These are phyloP conservation scores for Closterium sp. DNA, from an alignment of 139 green algal genomes.

Conservation along the genomic window DNA sequence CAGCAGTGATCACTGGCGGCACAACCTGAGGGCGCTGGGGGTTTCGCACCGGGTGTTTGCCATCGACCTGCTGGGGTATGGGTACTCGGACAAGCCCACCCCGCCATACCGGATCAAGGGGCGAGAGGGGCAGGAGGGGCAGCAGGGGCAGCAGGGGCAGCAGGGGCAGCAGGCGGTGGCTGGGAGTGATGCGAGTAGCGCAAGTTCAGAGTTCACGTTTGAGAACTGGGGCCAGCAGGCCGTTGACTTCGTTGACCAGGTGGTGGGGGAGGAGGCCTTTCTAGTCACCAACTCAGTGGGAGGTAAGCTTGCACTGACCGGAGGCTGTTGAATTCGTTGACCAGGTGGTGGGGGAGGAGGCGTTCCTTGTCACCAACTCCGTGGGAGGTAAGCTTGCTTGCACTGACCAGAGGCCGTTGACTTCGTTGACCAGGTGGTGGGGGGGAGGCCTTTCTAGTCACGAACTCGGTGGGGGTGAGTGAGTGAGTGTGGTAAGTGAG, in stretches of 20 bases:
- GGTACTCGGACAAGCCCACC: slow-evolving; percentile 75
- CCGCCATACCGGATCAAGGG: slow-evolving; percentile 49
- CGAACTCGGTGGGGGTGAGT: neutral
- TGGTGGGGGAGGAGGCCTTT: slow-evolving; percentile 63
- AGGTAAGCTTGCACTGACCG: neutral
- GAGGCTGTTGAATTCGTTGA: slow-evolving; percentile 76
- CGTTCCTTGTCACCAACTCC: slow-evolving; percentile 81
- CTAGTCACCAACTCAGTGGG: slow-evolving; percentile 89
- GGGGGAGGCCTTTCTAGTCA: neutral
- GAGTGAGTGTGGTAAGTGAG: neutral
- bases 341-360: slow-evolving; percentile 59
- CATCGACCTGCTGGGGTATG: slow-evolving; percentile 91
- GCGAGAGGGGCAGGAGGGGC: too few species aligned
- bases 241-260: slow-evolving; percentile 67
- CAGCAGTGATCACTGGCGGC: slow-evolving; percentile 69
- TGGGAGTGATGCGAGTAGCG: neutral
- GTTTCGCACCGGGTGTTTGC: slow-evolving; percentile 64
- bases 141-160: neutral
- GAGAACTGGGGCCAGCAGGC: slow-evolving; percentile 72
- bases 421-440: neutral
- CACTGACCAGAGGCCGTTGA: neutral
- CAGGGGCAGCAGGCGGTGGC: neutral
- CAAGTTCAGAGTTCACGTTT: slow-evolving; percentile 77
- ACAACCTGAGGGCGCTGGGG: slow-evolving; percentile 77
- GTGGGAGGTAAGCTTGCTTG: slow-evolving; percentile 63